Base-by-base conservation (phyloP, 2,329 filamentous ascomycete species). In the Fusarium sp. region DNA sequence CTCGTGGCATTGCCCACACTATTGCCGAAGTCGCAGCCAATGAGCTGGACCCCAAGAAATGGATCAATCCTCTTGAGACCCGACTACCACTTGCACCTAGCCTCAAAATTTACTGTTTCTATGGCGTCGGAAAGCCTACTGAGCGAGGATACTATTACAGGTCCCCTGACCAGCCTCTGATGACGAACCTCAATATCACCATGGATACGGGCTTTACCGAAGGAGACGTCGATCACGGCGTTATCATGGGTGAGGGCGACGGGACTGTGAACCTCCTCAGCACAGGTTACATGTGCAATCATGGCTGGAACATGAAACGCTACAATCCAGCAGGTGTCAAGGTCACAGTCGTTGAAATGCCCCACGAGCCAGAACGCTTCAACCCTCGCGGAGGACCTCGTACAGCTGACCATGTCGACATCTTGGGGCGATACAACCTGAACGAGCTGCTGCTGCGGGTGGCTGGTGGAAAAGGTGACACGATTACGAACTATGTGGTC, bases 71-170 rank as follows among this genome's bases (percentile, higher is more conserved):
- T 0, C 89, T 98, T 2, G 96, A 98, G 81, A 93, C 94, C 0
- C 89, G 96, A 5, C 87, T 98, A 0, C 96, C 96, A 0, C 87
- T 94, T 26, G 96, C 96, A 4, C 96, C 96, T 0, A 94, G 90
- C 78, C 86, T 99, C 79, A 98, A 98, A 81, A 94, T 99, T 18
- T 98, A 95, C 84, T 98, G 96, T 84, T 98, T 99, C 85, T 98
- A 99, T 80, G 96, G 93, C 26, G 91, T 98, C 8, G 96, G 96
- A 6, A 99, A 98, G 81, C 92, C 94, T 8, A 98, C 96, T 0
- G 96, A 99, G 83, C 90, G 96, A 63, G 91, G 92, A 22, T 99
- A 98, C 81, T 99, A 93, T 81, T 99, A 99, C 83, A 92, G 93
- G 38, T 80, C 86, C 2, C 87, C 89, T 0, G 93, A 96, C 51